Conservation (phyloP, 768 basidiomycete species). For the Kwoniella dendrophila region DNA sequence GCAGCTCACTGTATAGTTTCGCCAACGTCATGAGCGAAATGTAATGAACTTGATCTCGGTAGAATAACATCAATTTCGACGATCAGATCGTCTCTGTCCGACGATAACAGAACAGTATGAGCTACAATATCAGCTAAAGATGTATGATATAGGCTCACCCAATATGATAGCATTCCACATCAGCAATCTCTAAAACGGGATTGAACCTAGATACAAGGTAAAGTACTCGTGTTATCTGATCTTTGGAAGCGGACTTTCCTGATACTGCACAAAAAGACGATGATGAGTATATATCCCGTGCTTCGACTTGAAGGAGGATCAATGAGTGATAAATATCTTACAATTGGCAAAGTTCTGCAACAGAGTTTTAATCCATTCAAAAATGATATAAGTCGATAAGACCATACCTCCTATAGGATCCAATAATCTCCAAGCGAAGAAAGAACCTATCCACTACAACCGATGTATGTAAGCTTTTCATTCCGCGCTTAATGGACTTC, state of each 20-base stretch:
- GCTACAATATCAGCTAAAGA: no score
- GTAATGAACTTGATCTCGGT: conserved; percentile 40
- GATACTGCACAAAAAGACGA: conserved; percentile 37
- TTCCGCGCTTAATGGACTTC: background rate
- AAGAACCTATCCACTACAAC: conserved; percentile 44
- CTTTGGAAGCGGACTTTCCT: conserved; percentile 42
- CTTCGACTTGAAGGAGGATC: background rate
- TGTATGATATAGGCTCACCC: conserved; percentile 51
- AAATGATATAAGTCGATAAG: conserved; percentile 55
- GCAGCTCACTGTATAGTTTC: conserved; percentile 54
- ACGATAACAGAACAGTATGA: no score
- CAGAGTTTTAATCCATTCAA: conserved; percentile 57
- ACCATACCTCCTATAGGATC: conserved; percentile 58
- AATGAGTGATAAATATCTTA: conserved; percentile 29
- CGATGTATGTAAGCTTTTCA: background rate
- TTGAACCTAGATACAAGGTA: conserved; percentile 58
- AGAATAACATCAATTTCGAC: conserved; percentile 53
- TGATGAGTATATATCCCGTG: background rate
- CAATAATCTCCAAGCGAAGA: conserved; percentile 49
- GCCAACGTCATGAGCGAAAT: conserved; percentile 56
- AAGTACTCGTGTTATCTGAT: conserved; percentile 52
- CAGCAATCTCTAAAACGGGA: conserved; percentile 54
- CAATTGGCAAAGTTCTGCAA: conserved; percentile 57
- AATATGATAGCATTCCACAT: conserved; percentile 57
- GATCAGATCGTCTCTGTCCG: conserved; percentile 38